These are phyloP conservation scores for Hypoxylon sp. DNA, from an alignment of 2,329 filamentous ascomycete genomes.

Conservation along the genomic window DNA sequence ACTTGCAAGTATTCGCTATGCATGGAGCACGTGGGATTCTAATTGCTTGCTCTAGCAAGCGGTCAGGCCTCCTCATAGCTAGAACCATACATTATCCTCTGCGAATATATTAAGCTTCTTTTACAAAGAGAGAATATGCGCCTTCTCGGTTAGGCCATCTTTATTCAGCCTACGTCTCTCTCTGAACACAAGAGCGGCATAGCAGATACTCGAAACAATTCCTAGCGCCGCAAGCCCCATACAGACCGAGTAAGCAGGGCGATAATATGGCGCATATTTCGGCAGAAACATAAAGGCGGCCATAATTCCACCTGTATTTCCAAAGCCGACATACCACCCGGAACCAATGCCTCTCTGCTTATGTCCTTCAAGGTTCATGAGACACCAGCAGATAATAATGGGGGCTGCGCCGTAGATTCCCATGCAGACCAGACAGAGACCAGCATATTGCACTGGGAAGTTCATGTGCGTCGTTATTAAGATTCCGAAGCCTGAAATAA, in stretches of 20 bases:
- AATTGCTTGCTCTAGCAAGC: not conserved
- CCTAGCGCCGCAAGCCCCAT: not conserved
- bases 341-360: constrained; percentile 56
- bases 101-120: not conserved
- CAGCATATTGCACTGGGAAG: constrained; percentile 31
- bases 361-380: constrained; percentile 17
- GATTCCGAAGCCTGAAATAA: constrained; percentile 33
- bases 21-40: too few species aligned
- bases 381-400: constrained; percentile 25
- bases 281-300: constrained; percentile 54
- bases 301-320: constrained; percentile 55
- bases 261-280: constrained; percentile 25
- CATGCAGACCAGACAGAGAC: constrained; percentile 30
- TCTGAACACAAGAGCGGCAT: not conserved
- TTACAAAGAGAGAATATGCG: not conserved
- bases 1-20: too few species aligned
- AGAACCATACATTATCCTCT: not conserved
- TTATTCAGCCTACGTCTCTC: not conserved
- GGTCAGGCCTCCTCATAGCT: not conserved
- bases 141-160: not conserved
- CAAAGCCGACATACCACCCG: constrained; percentile 56
- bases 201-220: not conserved
- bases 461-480: constrained; percentile 24
- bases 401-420: constrained; percentile 17
- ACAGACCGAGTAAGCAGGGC: constrained; percentile 25